Conservation (phyloP, 306 rosid genomes). For the Dryas drummondii region DNA sequence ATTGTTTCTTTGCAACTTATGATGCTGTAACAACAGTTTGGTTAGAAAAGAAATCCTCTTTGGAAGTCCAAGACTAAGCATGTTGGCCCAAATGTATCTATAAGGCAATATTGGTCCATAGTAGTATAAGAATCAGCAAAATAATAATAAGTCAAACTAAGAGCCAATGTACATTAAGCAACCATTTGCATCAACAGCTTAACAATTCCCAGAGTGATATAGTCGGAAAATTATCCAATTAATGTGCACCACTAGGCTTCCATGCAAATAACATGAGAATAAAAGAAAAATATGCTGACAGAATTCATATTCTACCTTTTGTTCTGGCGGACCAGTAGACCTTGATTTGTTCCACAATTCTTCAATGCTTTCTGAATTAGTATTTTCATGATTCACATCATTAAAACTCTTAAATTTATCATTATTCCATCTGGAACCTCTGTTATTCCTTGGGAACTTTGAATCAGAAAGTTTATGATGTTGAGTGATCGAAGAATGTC, state of each 20-base stretch:
- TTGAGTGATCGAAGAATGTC: constrained; percentile 74
- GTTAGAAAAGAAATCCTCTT: background rate
- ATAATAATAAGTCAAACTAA: background rate
- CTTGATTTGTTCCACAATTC: constrained; percentile 49
- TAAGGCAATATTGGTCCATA: background rate
- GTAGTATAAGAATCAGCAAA: background rate
- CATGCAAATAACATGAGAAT: constrained; percentile 7
- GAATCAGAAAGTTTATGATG: constrained; percentile 51
- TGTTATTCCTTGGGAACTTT: constrained; percentile 49
- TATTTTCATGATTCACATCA: constrained; percentile 36
- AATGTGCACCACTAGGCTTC: background rate
- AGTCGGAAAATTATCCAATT: background rate
- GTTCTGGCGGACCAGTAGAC: constrained; percentile 69
- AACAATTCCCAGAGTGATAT: background rate
- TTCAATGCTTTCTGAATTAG: constrained; percentile 40
- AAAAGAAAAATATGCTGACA: background rate
- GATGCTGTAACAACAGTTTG: background rate
- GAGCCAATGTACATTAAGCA: background rate
- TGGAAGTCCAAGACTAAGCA: background rate
- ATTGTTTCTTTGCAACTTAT: background rate
- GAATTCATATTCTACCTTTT: constrained; percentile 53
- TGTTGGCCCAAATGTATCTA: background rate
- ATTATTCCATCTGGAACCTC: constrained; percentile 51
- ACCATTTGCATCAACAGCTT: background rate
- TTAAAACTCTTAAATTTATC: constrained; percentile 39